Evolutionary conservation across 2,329 filamentous ascomycete species (phyloP).

Genomic region (Penicillium hesseltinei): DNA sequence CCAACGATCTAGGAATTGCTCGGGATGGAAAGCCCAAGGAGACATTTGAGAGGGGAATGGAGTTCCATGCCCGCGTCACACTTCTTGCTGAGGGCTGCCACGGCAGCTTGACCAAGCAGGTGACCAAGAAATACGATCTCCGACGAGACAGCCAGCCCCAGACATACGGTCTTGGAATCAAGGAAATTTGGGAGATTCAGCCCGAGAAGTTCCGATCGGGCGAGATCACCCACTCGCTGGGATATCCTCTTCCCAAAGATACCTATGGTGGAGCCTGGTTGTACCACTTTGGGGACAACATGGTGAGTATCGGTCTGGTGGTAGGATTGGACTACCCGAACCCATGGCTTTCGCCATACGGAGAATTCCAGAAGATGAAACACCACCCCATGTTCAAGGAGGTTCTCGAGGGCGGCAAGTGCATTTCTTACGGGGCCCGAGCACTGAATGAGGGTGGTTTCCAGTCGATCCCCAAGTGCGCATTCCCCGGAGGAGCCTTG

Average conservation of each 20-base stretch:
- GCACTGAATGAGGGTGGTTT: constrained; percentile 93
- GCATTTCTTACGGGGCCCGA: constrained; percentile 91
- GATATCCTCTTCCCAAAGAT: constrained; percentile 81
- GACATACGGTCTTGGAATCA: constrained; percentile 90
- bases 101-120: constrained; percentile 90
- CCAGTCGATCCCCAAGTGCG: constrained; percentile 95
- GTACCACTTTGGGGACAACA: constrained; percentile 98
- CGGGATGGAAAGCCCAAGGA: constrained; percentile 83
- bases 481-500: constrained; percentile 91
- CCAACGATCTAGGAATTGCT: constrained; percentile 85
- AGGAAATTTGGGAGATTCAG: constrained; percentile 96
- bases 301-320: constrained; percentile 88
- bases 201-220: constrained; percentile 90
- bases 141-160: constrained; percentile 86
- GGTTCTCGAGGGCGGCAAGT: constrained; percentile 92
- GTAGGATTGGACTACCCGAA: constrained; percentile 94
- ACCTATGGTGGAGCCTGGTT: constrained; percentile 98
- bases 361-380: constrained; percentile 98
- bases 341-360: constrained; percentile 92
- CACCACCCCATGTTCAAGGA: constrained; percentile 86
- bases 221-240: constrained; percentile 83
- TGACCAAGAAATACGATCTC: constrained; percentile 90
- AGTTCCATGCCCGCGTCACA: constrained; percentile 90
- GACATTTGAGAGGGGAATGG: constrained; percentile 93
- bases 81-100: constrained; percentile 94